phyloP scores from a whole-genome alignment of 345 rosid species.

The Eucalyptus paniculata region DNA sequence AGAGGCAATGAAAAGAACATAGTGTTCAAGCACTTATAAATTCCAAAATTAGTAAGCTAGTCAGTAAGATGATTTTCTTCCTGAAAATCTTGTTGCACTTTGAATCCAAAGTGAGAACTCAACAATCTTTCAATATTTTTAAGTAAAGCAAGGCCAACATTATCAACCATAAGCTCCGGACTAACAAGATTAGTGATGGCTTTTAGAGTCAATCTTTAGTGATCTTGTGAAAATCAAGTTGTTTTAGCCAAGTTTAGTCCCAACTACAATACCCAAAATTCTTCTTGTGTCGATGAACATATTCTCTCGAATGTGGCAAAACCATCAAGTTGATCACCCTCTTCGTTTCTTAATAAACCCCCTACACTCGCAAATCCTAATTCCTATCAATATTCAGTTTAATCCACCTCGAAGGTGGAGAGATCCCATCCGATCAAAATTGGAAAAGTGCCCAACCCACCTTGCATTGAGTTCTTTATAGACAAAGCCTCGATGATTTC shows the following conservation, averaged over 20 bases:
- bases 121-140: fast-evolving
- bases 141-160: too few relatives aligned
- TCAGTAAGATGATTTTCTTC: fast-evolving
- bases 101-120: background rate
- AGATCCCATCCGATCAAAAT: background rate
- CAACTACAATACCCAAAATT: background rate
- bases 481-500: background rate
- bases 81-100: fast-evolving
- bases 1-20: background rate
- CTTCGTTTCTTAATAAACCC: too few relatives aligned
- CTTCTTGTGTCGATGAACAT: fast-evolving
- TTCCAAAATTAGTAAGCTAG: too few relatives aligned
- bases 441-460: background rate
- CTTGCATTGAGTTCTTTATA: background rate
- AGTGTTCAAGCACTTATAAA: background rate
- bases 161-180: background rate
- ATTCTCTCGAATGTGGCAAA: background rate
- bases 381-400: too few relatives aligned
- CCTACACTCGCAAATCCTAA: background rate
- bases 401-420: background rate
- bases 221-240: background rate
- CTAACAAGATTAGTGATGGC: fast-evolving
- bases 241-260: background rate
- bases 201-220: background rate
- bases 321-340: background rate